Evolutionary conservation across 345 rosid species (phyloP).

Genomic region (Euphorbia peplus): DNA sequence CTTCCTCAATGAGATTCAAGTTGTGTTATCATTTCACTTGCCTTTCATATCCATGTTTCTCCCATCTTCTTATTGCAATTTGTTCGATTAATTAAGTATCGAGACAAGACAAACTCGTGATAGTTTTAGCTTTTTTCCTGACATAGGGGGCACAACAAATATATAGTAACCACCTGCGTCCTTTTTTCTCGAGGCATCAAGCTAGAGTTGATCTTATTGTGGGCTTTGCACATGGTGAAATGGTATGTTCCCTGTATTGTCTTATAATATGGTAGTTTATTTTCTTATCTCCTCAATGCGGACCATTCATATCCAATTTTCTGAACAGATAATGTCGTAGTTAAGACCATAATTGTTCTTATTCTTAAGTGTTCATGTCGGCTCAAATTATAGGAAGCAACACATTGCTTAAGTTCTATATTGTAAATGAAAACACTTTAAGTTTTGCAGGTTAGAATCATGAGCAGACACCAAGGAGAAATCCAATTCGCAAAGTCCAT

Average conservation of each 20-base stretch:
- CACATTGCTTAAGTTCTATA: not conserved
- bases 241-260: conserved; percentile 28
- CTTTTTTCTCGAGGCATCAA: conserved; percentile 58
- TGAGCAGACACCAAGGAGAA: conserved; percentile 50
- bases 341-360: not conserved
- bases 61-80: not conserved
- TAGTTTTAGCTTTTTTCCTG: conserved; percentile 1
- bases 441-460: conserved; percentile 44
- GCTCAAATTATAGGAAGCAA: not conserved
- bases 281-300: not conserved
- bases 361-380: not conserved
- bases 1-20: not conserved
- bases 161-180: conserved; percentile 57
- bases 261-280: not conserved
- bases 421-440: not conserved
- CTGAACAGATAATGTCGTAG: not conserved
- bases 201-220: conserved; percentile 43
- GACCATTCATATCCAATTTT: not conserved
- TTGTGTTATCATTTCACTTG: not conserved
- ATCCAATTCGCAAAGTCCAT: conserved; percentile 37
- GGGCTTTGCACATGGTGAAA: conserved; percentile 39
- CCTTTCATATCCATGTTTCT: not conserved
- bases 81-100: not conserved
- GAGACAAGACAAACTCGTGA: not conserved
- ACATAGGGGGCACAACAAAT: conserved; percentile 53